Base-by-base conservation (phyloP, 129 eudicot genomes). In the Ambrosia trifida region DNA sequence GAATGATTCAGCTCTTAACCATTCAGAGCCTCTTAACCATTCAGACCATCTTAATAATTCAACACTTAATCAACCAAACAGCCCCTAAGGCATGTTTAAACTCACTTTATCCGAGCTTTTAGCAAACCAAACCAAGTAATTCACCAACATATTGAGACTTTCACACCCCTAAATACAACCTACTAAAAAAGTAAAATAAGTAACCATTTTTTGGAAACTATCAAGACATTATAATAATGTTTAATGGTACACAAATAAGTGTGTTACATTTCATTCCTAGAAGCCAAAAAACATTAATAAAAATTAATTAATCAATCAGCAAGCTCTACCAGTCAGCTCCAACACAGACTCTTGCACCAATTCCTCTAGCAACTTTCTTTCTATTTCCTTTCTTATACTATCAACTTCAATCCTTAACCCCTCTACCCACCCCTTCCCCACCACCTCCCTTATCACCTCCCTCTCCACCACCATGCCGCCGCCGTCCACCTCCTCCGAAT, bases 321-420 rank as follows among this genome's bases (percentile, higher is more conserved):
- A 80, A 61, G 12, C 62, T 63, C 72, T 70, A 83, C 78, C 85
- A 75, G 83, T 83, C 69, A 86, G 76, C 78, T 86, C 93, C 79
- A 77, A 70, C 76, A 84, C 84, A 61, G 72, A 79, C 81, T 90
- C 99, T 64, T 84, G 82, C 74, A 90, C 91, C 63, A 95, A 76
- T 76, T 86, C 96, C 76, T 90, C 91, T 65, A 95, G 73, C 86
- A 95, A 78, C 77, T 80, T 83, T 79, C 82, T 81, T 84, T 84
- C 97, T 49, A 95, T 86, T 68, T 87, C 97, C 75, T 81, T 84
- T 14, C 89, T 87, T 49, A 80, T 58, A 72, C 66, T 58, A 73
- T 81, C 91, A 30, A 75, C 61, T 61, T 90, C 97, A 68, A 79
- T 14, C 38, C 83, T 83, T 70, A 87, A 59, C 33, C 85, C 72